Base-by-base conservation (phyloP, 208 protist genomes). In the Leishmania turanica region DNA sequence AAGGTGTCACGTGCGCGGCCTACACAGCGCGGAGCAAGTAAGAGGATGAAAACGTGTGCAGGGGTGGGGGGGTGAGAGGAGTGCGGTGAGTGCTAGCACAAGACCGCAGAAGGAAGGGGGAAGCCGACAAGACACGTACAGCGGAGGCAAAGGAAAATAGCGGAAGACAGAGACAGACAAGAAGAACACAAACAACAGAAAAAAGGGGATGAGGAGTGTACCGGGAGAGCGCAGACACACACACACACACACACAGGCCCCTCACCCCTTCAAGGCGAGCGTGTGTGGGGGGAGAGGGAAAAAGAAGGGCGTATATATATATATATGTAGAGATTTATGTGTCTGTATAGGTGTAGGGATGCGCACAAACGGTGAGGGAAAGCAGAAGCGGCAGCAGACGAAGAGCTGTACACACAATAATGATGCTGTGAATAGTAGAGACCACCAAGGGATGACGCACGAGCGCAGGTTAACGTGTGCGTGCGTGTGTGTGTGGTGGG, bases 41-140 rank as follows among this genome's bases (percentile, higher is more conserved):
- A 86, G 78, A 80, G 54, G 40, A 64, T 13, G 54, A 76, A 42
- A 34, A 11, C 15, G 73, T 11, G 58, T 49, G 54, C 9, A 84
- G 19, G 62, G 65, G 45, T 4, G 64, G 9, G 1, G 1, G 42
- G 7, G 27, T 62, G 3, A 31, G 27, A 42, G 34, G 64, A 69
- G 13, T 17, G 51, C 3, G 51, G 51, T 19, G 70, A 0, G 13
- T 40, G 19, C 51, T 8, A 45, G 72, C 34, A 62, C 72, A 37
- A 62, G 47, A 40, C 6, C 15, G 19, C 51, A 76, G 31, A 45
- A 66, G 60, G 60, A n/a, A 45, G 45, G 42, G 45, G 34, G 17
- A 62, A 56, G 51, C 24, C 72, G 19, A 21, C 72, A 62, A 62
- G 13, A 40, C 47, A 71, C 40, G 47, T 21, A 24, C 34, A 40